Base-by-base conservation (phyloP, 2,329 filamentous ascomycete species). In the Stromatinia cepivora region DNA sequence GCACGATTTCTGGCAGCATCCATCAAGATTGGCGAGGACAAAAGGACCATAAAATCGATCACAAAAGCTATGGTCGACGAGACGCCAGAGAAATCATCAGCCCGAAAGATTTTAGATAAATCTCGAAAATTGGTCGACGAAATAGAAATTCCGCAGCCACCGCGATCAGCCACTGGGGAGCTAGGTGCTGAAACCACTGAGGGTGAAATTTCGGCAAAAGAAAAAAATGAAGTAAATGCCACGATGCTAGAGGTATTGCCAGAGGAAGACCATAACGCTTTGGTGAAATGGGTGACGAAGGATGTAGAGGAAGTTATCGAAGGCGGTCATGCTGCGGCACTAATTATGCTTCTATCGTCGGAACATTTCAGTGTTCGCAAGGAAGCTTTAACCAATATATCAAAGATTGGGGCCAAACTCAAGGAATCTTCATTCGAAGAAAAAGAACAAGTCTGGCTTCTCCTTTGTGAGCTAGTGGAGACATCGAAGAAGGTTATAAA, bases 391-490 rank as follows among this genome's bases (percentile, higher is more conserved):
- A 87, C 84, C 52, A 90, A 88, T 74, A 83, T 94, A 54, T 83
- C 87, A 64, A 92, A 91, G 77, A 85, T 90, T 79, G 85, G 87
- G 1, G 80, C 81, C 45, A 88, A 86, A 76, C 81, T 90, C 62
- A 85, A 89, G 78, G 87, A 87, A 66, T 94, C 91, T 0, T 85
- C 86, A 0, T 89, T 93, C 75, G 85, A 89, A 58, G 92, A 96
- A 76, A 90, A 89, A 76, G 88, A 92, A 50, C 90, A 94, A 71
- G 81, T 94, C 7, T 94, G 91, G 82, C 84, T 97, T 13, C 85
- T 97, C 5, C 84, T 95, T 2, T 91, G 88, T 69, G 94, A 97
- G 79, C 79, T 96, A 9, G 84, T 89, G 20, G 93, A 97, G 79
- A 95, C 94, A 0, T 86, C 87, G 17, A 85, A 84, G 68, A 78